Evolutionary conservation across 345 rosid genomes (phyloP), one percentile per base, ranked within the genome.

Genomic region (Populus nigra): DNA sequence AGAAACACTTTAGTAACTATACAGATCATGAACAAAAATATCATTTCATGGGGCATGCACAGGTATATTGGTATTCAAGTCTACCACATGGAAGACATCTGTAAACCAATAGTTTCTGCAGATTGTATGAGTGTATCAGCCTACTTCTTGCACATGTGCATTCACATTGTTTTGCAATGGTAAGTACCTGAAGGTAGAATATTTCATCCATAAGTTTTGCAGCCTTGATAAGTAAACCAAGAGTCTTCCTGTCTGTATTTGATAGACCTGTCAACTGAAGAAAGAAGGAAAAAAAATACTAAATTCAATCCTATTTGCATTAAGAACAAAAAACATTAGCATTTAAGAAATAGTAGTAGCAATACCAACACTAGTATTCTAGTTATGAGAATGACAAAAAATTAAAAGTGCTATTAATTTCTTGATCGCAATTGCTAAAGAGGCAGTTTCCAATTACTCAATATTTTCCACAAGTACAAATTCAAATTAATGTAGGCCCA

Each of bases 161-260:
- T 4, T 16, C 53, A 47, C 18, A 5, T 47, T 12, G 53, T 12
- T 47, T 4, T 12, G 29, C 38, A 63, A 9, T 5, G 22, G 61
- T 3, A 55, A 33, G 33, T 3, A 90, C 99, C 99, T 93, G 99
- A 79, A 82, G 85, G 82, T 87, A 82, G 75, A 93, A 95, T 69
- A 91, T 91, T 63, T 95, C 96, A 73, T 95, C 97, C 74, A 93
- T 84, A 61, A 91, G 41, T 84, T 81, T 85, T 73, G 97, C 98
- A 83, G 99, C 97, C 89, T 90, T 91, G 71, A 91, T 86, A 70
- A 95, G 83, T 61, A 91, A 85, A 68, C 75, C 50, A 80, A 95
- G 72, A 68, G 94, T 94, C 79, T 90, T 85, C 83, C 69, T 89
- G 81, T 93, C 99, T 69, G 77, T 86, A 73, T 87, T 85, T 7